Evolutionary conservation across 2,329 filamentous ascomycete genomes (phyloP).

Genomic region (Ceratocystis diversiconidia): DNA sequence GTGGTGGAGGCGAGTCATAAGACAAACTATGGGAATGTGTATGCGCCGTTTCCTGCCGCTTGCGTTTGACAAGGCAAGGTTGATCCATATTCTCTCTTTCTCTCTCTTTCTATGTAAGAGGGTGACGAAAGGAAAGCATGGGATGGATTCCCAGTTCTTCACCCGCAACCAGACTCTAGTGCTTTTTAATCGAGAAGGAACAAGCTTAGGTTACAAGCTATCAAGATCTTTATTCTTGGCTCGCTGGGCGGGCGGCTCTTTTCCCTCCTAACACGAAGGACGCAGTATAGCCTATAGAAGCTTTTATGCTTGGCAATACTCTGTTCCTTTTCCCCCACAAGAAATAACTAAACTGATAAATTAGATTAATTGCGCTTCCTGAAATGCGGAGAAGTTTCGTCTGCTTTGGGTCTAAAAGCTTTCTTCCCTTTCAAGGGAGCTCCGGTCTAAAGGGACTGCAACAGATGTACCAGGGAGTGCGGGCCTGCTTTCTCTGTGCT

Average conservation of each 20-base stretch:
- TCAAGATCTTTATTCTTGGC: too few species aligned
- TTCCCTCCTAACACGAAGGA: neutral
- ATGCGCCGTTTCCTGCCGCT: neutral
- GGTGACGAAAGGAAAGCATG: neutral
- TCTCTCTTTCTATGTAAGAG: neutral
- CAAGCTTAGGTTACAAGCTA: too few species aligned
- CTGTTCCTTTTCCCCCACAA: neutral
- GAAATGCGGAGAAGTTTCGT: neutral
- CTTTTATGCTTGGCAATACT: neutral
- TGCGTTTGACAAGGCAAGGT: neutral
- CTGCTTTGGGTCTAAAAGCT: constrained; percentile 3
- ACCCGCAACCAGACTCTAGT: neutral
- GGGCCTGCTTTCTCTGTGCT: neutral
- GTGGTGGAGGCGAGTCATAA: neutral
- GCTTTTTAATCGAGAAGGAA: too few species aligned
- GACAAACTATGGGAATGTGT: neutral
- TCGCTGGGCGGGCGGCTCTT: too few species aligned
- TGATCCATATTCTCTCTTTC: neutral
- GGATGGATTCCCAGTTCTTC: neutral
- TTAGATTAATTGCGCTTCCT: neutral
- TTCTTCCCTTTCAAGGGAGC: neutral
- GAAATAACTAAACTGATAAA: neutral
- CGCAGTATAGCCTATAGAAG: neutral
- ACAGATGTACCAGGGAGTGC: neutral
- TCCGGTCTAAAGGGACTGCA: constrained; percentile 8